These are phyloP conservation scores for Circinella umbellata DNA, from an alignment of 371 early-diverging fungal genomes.

Conservation along the genomic window DNA sequence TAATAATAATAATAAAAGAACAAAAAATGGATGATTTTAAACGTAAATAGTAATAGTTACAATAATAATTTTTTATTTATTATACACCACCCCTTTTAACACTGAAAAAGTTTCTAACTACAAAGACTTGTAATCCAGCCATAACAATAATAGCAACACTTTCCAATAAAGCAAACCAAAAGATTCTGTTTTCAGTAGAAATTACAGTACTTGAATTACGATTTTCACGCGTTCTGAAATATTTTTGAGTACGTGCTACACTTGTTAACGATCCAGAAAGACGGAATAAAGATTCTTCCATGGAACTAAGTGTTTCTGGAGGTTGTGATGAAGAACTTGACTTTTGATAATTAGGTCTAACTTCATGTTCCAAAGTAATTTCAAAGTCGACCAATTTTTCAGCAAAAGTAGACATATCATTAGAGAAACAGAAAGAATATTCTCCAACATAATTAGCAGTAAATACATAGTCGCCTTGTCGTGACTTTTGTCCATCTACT, in stretches of 20 bases:
- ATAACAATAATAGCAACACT: conserved; percentile 77
- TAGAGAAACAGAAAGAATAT: conserved; percentile 92
- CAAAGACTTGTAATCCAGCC: conserved; percentile 87
- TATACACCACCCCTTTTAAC: conserved; percentile 28
- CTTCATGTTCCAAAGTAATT: conserved; percentile 85
- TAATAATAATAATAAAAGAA: not conserved
- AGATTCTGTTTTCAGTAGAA: conserved; percentile 83
- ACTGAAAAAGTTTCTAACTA: conserved; percentile 77
- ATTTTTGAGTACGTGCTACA: conserved; percentile 80
- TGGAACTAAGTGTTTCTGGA: conserved; percentile 59
- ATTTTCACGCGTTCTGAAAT: conserved; percentile 87
- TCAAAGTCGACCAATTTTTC: conserved; percentile 95
- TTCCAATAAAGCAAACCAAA: conserved; percentile 86
- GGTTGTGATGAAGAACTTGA: conserved; percentile 31
- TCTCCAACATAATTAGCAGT: conserved; percentile 83
- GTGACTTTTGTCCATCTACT: conserved; percentile 77
- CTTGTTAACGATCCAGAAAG: conserved; percentile 62
- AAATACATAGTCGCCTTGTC: conserved; percentile 92
- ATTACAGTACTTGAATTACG: conserved; percentile 86
- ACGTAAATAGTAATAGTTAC: too few species aligned
- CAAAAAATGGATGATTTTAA: not conserved
- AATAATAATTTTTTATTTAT: not conserved
- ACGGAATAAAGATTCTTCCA: conserved; percentile 67
- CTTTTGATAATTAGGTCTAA: conserved; percentile 36
- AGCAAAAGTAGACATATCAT: conserved; percentile 86